Base-by-base conservation (phyloP, 78 protist genomes). In the Acrasis kona region DNA sequence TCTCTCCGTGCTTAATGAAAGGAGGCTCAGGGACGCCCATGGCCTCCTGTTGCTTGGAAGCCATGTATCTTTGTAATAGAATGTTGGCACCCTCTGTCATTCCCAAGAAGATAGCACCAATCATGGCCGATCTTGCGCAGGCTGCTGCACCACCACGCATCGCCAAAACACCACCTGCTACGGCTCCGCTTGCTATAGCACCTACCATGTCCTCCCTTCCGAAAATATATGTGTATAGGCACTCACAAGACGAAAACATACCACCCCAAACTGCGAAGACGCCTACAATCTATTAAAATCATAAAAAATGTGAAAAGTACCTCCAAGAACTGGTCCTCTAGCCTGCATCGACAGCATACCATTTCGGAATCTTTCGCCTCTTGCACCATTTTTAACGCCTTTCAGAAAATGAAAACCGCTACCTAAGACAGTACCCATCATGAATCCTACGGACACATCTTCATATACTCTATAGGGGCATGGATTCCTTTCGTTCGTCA, bases 261-360 rank as follows among this genome's bases (percentile, higher is more conserved):
- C 85, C 85, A 7, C 90, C 86, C 90, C 90, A 86, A 38, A 80
- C 61, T 0, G 85, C 86, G 67, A 81, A 84, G 39, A 39, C 37
- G 10, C 88, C 82, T 0, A 74, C 82, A 1, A 78, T n/a, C n/a
- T n/a, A n/a, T n/a, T n/a, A n/a, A n/a, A n/a, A n/a, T n/a, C n/a
- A n/a, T n/a, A n/a, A n/a, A n/a, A n/a, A n/a, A n/a, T n/a, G n/a
- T n/a, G n/a, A n/a, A n/a, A n/a, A n/a, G n/a, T n/a, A n/a, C n/a
- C n/a, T n/a, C n/a, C n/a, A n/a, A n/a, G n/a, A n/a, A n/a, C n/a
- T n/a, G n/a, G n/a, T n/a, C n/a, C n/a, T n/a, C n/a, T n/a, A n/a
- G n/a, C n/a, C n/a, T n/a, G n/a, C 1, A 70, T 65, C 67, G 35
- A 35, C 78, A 35, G 30, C 28, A 73, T 69, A 5, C 72, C 79